These are phyloP conservation scores for Echria macrotheca DNA, from an alignment of 495 filamentous ascomycete genomes.

Conservation along the genomic window DNA sequence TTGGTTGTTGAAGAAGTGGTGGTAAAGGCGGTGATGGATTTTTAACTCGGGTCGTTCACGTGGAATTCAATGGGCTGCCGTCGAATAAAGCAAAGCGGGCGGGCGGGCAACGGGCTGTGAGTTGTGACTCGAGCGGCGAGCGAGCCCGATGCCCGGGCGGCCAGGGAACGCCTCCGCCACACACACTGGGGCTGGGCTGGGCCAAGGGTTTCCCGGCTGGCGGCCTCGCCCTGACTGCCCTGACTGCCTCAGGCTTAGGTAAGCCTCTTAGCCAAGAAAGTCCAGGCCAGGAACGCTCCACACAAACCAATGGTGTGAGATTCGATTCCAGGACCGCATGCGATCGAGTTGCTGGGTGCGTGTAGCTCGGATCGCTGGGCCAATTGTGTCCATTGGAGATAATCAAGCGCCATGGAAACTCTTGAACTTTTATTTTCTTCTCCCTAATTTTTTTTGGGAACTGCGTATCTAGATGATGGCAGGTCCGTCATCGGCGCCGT, in stretches of 20 bases:
- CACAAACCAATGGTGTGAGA: too few relatives aligned
- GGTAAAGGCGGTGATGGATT: background rate
- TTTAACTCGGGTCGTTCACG: constrained; percentile 4
- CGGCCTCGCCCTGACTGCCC: too few relatives aligned
- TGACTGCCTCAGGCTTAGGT: too few relatives aligned
- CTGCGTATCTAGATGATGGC: constrained; percentile 1
- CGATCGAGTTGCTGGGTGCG: too few relatives aligned
- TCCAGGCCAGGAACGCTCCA: too few relatives aligned
- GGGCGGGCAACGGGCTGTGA: too few relatives aligned
- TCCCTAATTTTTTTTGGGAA: background rate
- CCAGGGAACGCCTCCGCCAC: too few relatives aligned
- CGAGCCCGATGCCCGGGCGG: constrained; percentile 15
- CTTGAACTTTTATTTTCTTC: background rate
- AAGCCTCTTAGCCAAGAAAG: too few relatives aligned
- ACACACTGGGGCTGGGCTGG: constrained; percentile 24
- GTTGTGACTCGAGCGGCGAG: constrained; percentile 34
- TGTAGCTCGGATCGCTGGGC: too few relatives aligned
- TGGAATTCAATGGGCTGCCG: constrained; percentile 29
- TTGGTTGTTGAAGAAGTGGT: background rate
- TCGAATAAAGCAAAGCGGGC: constrained; percentile 23
- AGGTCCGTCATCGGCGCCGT: background rate
- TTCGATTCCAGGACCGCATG: too few relatives aligned
- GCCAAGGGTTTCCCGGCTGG: too few relatives aligned
- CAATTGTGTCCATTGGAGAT: background rate
- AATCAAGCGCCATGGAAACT: background rate